Base-by-base conservation (phyloP, 108 stramenopile species). In the Cyclotella baltica region DNA sequence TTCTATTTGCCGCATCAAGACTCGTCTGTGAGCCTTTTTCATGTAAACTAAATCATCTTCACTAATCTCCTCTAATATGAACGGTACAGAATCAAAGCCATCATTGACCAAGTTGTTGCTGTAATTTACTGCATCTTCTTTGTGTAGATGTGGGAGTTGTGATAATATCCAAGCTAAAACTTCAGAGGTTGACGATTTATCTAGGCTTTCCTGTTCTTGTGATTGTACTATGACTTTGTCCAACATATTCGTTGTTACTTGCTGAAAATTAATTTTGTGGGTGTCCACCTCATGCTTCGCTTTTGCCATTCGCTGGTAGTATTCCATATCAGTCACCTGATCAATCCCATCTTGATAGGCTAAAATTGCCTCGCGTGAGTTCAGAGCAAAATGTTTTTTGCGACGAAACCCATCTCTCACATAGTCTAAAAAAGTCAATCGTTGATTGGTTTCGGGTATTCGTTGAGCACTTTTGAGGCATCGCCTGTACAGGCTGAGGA, bases 321-420 rank as follows among this genome's bases (percentile, higher is more conserved):
- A 86, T 27, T 86, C 79, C 86, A 86, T 86, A 28, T 80, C 66
- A 51, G 80, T 73, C 1, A 86, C 73, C 50, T 86, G 86, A n/a
- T 86, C 86, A n/a, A 67, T 6, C 29, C 78, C 86, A 68, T 84
- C 78, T 27, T 43, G 25, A 52, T 66, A 80, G 4, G 86, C 86
- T 11, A 67, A 4, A 35, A 55, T 18, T 15, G 86, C 78, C 23
- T 84, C 83, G 20, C 75, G 48, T 4, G 77, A 72, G 38, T 73
- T 55, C 33, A 30, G 58, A 29, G 68, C 75, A 62, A 84, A 47
- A 40, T 68, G 30, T 3, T 30, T 37, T 9, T 56, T 63, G 6
- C 52, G 23, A 31, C 57, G 72, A 63, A 86, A 86, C 30, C 82
- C 82, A 74, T 83, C 83, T 31, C 66, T 66, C 3, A 77, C 62